Base-by-base conservation (phyloP, 169 alveolate species). In the Babesia gibsoni region DNA sequence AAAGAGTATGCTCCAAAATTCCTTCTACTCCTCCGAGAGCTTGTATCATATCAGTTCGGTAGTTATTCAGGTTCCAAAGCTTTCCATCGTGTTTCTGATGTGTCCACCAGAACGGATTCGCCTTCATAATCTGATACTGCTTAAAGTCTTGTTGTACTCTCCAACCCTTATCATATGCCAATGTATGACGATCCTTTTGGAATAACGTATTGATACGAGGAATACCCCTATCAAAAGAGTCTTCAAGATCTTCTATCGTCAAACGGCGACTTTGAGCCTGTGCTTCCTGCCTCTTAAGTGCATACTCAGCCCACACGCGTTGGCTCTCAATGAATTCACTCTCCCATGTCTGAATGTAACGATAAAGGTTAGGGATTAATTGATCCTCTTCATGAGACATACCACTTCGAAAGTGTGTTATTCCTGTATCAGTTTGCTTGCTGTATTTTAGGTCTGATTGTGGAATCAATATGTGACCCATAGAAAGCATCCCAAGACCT, bases 51-150 rank as follows among this genome's bases (percentile, higher is more conserved):
- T 98, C 99, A 20, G 99, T 98, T 43, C 99, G 90, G 82, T 98
- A 98, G 90, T 97, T 98, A 84, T 97, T 98, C 67, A 98, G 83
- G 84, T 98, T 98, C 99, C 99, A 98, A 59, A 98, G 90, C 84
- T 98, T 98, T 25, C 99, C 99, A 77, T 98, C 99, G 78, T 98
- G 99, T 67, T 98, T 92, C 52, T 96, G 98, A 79, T 98, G 99
- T n/a, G 99, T 98, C 99, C 99, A 98, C 99, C 99, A 98, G 84
- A 98, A 98, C 32, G 99, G 99, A 74, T 98, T 98, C 72, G 96
- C 90, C 78, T 95, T 95, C 72, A 96, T 84, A 63, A 91, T 84
- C 86, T 98, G 98, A 83, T 94, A 98, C 83, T 97, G 97, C 78
- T 97, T 97, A 89, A 97, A 98, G 67, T 97, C 98, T 77, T 96